Percentiles rank a stretch among this genome's conserved stretches.
Conservation (phyloP, 805 yeast species). For the Jamesozyma piceae region DNA sequence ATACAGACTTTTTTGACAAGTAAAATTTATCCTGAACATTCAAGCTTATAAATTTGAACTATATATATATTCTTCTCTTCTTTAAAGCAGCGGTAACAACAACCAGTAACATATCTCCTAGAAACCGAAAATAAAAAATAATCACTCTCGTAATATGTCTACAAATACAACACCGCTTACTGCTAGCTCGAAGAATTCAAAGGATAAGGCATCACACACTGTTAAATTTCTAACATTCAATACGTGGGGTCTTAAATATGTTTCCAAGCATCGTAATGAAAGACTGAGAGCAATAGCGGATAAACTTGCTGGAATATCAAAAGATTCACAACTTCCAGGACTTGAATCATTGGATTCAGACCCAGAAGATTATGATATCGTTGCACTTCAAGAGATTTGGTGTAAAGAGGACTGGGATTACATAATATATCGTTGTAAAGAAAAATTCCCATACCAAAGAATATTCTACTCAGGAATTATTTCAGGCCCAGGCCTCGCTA, state of each 20-base stretch:
- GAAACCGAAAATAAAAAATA: too few relatives aligned
- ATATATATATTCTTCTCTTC: too few relatives aligned
- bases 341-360: conserved; percentile 10
- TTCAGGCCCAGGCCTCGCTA: conserved; percentile 87
- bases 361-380: conserved; percentile 56
- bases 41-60: too few relatives aligned
- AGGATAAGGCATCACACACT: neutral
- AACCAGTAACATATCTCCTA: too few relatives aligned
- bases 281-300: conserved; percentile 71
- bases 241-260: conserved; percentile 83
- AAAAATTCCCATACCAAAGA: conserved; percentile 53
- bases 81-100: too few relatives aligned
- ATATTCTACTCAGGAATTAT: conserved; percentile 75
- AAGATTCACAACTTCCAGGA: conserved; percentile 14
- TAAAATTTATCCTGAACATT: too few relatives aligned
- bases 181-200: neutral
- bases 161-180: neutral
- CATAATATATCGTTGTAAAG: conserved; percentile 38
- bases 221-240: conserved; percentile 58
- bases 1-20: too few relatives aligned
- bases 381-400: conserved; percentile 96
- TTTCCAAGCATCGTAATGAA: conserved; percentile 58
- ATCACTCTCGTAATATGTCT: neutral
- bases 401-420: conserved; percentile 72
- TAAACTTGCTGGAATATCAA: conserved; percentile 35